phyloP scores from a whole-genome alignment of 768 basidiomycete genomes.

The Boletus rufocinnamomeus region DNA sequence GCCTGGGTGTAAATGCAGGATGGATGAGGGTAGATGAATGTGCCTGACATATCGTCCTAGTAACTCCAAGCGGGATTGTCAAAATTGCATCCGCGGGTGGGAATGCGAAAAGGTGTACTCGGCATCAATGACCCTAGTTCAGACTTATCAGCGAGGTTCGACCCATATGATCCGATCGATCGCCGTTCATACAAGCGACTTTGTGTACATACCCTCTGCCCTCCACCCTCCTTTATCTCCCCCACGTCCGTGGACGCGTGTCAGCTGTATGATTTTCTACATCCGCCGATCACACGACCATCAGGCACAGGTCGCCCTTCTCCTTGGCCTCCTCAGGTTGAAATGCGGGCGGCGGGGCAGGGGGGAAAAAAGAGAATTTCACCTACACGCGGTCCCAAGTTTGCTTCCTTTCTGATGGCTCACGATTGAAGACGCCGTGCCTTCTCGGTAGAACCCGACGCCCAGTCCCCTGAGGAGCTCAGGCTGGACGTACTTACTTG shows the following conservation, averaged over 20 bases:
- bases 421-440: background rate
- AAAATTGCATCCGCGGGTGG: background rate
- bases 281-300: background rate
- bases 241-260: background rate
- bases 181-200: background rate
- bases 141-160: background rate
- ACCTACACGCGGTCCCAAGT: background rate
- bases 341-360: background rate
- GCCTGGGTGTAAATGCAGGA: background rate
- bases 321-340: background rate
- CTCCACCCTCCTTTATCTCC: background rate
- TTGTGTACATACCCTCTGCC: background rate
- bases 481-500: no score
- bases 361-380: background rate
- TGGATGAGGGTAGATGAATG: background rate
- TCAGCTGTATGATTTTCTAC: no score
- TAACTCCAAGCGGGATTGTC: background rate
- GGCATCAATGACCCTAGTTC: background rate
- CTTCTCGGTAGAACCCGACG: background rate
- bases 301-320: background rate
- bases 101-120: background rate
- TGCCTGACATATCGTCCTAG: background rate
- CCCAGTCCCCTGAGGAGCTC: no score
- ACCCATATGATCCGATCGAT: background rate
- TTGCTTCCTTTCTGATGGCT: background rate